Conservation (phyloP, 306 rosid genomes). For the Prunus fruticosa region DNA sequence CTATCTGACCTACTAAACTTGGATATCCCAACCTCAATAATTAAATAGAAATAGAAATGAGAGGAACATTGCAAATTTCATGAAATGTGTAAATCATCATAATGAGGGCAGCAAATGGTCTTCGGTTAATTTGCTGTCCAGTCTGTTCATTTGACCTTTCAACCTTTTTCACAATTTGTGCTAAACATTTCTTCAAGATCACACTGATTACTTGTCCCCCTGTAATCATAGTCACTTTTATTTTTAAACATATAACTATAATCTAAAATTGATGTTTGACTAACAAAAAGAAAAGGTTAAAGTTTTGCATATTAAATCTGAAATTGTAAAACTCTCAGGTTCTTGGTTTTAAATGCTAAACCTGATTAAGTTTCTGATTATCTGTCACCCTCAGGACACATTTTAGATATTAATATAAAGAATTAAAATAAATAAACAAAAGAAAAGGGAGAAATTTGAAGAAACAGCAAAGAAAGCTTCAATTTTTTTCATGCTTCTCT, state of each 20-base stretch:
- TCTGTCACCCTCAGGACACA: slow-evolving; percentile 14
- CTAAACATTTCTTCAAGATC: slow-evolving; percentile 31
- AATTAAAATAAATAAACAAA: neutral
- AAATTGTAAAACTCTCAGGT: neutral
- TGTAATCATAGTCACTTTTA: slow-evolving; percentile 19
- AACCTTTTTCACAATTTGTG: slow-evolving; percentile 7
- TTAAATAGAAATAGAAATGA: slow-evolving; percentile 4
- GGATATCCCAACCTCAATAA: slow-evolving; percentile 16
- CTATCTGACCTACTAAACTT: slow-evolving; percentile 1
- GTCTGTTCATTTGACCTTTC: slow-evolving; percentile 42
- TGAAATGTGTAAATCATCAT: slow-evolving; percentile 17
- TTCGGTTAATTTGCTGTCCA: slow-evolving; percentile 17
- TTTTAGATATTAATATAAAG: neutral
- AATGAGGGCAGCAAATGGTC: slow-evolving; percentile 6
- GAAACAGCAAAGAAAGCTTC: slow-evolving; percentile 71
- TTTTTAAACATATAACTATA: neutral
- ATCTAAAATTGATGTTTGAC: slow-evolving; percentile 29
- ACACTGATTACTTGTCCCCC: slow-evolving; percentile 27
- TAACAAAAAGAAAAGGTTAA: neutral
- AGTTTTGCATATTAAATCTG: neutral
- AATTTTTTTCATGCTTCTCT: slow-evolving; percentile 47
- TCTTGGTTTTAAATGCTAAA: neutral
- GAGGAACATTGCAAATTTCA: neutral
- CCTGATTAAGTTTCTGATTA: slow-evolving; percentile 13
- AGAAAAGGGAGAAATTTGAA: slow-evolving; percentile 50